Conservation (phyloP, 768 basidiomycete genomes). For the Boletus vermiculosoides region DNA sequence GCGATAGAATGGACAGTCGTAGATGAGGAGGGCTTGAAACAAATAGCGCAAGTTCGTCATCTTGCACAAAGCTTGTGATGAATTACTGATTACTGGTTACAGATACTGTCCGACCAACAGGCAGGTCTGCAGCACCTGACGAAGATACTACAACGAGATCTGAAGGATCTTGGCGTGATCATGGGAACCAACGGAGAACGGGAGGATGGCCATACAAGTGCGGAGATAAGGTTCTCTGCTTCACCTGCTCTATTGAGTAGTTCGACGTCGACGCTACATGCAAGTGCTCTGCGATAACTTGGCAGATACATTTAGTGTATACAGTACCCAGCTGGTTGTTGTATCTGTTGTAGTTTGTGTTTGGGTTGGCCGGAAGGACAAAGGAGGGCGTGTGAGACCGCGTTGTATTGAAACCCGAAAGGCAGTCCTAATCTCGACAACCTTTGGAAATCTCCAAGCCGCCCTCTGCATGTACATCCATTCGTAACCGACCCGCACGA, state of each 20-base stretch:
- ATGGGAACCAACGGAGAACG: slow-evolving; percentile 45
- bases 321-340: neutral
- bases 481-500: slow-evolving; percentile 7
- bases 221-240: slow-evolving; percentile 17
- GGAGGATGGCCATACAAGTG: slow-evolving; percentile 27
- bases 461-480: slow-evolving; percentile 1
- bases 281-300: slow-evolving; percentile 26
- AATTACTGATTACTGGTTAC: slow-evolving; percentile 2
- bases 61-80: neutral
- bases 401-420: slow-evolving; percentile 1
- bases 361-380: slow-evolving; percentile 9
- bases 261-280: slow-evolving; percentile 28
- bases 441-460: neutral
- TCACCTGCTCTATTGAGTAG: slow-evolving; percentile 22
- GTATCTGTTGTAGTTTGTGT: slow-evolving; percentile 3
- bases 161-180: slow-evolving; percentile 67
- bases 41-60: slow-evolving; percentile 64
- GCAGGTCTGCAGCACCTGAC: slow-evolving; percentile 78
- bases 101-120: slow-evolving; percentile 80
- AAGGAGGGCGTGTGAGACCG: slow-evolving; percentile 25
- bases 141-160: slow-evolving; percentile 62
- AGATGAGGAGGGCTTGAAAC: slow-evolving; percentile 78
- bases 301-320: slow-evolving; percentile 9
- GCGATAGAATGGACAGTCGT: slow-evolving; percentile 76
- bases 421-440: slow-evolving; percentile 13